Percentiles rank a stretch among this genome's conserved stretches.
Conservation (phyloP, 148 eudicot genomes). For the Simmondsia chinensis region DNA sequence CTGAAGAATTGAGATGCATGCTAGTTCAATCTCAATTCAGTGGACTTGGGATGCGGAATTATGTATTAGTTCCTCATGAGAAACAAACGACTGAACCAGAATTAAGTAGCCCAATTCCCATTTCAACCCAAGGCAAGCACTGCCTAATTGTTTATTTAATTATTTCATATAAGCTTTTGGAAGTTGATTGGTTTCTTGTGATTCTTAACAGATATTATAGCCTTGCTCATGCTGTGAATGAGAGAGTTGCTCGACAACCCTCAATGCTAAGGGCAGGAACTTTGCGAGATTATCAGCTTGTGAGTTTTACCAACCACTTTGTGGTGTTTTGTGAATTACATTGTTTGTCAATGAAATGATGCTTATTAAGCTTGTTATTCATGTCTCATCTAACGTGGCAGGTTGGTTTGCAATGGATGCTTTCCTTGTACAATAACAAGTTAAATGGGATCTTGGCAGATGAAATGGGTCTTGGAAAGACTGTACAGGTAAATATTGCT, state of each 20-base stretch:
- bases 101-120: no score
- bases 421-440: constrained; percentile 93
- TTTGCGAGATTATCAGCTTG: constrained; percentile 96
- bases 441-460: constrained; percentile 98
- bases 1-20: no score
- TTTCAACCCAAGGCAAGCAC: no score
- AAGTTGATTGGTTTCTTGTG: constrained; percentile 5
- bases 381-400: constrained; percentile 25
- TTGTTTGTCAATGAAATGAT: constrained; percentile 3
- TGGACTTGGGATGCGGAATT: no score
- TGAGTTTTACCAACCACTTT: constrained; percentile 34
- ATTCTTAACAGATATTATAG: constrained; percentile 63
- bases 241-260: constrained; percentile 90
- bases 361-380: constrained; percentile 9
- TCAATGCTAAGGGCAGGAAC: constrained; percentile 94
- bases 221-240: constrained; percentile 98
- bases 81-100: no score
- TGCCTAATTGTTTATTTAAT: neutral
- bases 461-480: constrained; percentile 99
- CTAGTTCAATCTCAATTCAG: no score
- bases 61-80: no score
- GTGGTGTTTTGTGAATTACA: constrained; percentile 1
- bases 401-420: constrained; percentile 99
- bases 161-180: neutral
- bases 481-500: constrained; percentile 74